Evolutionary conservation across 1,284 basidiomycete species (phyloP).

Genomic region (Fomes fomentarius): DNA sequence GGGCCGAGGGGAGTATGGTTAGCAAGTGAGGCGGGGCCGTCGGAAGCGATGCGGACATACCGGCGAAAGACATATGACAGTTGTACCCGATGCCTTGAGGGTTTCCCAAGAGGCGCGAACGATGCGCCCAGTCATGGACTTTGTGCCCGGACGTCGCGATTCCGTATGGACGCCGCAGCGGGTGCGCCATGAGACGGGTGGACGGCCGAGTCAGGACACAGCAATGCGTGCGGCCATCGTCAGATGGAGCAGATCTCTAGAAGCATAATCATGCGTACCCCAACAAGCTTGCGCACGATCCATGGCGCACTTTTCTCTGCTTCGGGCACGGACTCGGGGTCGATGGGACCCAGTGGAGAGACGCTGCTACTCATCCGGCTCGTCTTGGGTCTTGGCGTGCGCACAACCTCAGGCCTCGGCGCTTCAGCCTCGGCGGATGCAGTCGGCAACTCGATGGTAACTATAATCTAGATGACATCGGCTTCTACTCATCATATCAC

Average conservation of each 20-base stretch:
- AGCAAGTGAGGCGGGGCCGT: conserved; percentile 7
- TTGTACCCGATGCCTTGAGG: conserved; percentile 60
- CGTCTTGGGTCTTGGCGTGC: conserved; percentile 7
- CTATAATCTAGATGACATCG: no score
- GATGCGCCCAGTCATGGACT: conserved; percentile 69
- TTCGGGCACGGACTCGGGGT: conserved; percentile 49
- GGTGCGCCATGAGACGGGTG: not conserved
- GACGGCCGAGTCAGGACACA: not conserved
- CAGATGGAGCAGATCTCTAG: conserved; percentile 32
- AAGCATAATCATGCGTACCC: conserved; percentile 42
- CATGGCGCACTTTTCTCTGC: conserved; percentile 60
- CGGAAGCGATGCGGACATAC: conserved; percentile 38
- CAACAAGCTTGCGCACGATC: conserved; percentile 66
- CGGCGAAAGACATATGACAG: conserved; percentile 62
- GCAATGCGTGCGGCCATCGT: conserved; percentile 1
- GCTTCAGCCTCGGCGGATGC: no score
- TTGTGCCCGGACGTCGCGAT: not conserved
- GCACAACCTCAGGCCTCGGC: no score
- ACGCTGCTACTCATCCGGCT: conserved; percentile 21
- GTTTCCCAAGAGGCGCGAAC: conserved; percentile 70
- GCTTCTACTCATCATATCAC: no score
- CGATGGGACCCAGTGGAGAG: conserved; percentile 56
- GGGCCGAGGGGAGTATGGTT: not conserved
- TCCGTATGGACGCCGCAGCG: not conserved
- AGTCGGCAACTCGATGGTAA: no score